Evolutionary conservation across 768 basidiomycete genomes (phyloP).

Genomic region (Russula olivacea): DNA sequence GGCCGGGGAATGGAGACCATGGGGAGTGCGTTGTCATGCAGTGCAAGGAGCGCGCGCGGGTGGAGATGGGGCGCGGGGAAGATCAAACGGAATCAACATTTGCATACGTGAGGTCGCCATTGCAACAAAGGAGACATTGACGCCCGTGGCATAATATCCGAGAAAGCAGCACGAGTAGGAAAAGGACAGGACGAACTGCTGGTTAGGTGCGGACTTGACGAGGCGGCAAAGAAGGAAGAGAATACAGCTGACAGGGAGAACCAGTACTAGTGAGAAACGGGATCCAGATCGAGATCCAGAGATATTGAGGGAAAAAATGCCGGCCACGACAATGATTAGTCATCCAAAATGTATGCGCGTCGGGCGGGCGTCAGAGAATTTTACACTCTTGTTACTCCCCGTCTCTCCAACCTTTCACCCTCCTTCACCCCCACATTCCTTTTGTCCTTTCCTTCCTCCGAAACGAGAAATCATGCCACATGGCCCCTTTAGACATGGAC

Average conservation of each 20-base stretch:
- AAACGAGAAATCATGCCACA: conserved; percentile 7
- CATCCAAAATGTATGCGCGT: background rate
- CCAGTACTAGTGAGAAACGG: background rate
- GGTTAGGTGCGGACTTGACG: background rate
- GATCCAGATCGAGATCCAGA: background rate
- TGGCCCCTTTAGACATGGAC: background rate
- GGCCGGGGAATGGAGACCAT: background rate
- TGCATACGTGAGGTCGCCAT: conserved; percentile 15
- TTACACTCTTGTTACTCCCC: background rate
- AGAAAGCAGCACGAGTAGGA: background rate
- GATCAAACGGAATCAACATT: conserved; percentile 9
- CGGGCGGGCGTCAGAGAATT: background rate
- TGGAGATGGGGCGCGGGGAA: conserved; percentile 10
- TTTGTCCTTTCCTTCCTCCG: conserved; percentile 4
- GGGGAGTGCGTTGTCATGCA: conserved; percentile 16
- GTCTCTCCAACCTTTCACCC: background rate
- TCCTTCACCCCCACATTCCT: conserved; percentile 9
- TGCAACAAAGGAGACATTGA: conserved; percentile 15
- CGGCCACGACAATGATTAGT: background rate
- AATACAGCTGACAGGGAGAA: background rate
- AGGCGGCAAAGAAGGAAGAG: background rate
- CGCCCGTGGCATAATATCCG: conserved; percentile 6
- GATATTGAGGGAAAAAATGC: too few relatives aligned
- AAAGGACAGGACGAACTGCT: background rate
- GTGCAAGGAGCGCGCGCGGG: conserved; percentile 11